A percentile compares a stretch with the other conserved stretches of the same genome.
Conservation (phyloP, 495 filamentous ascomycete genomes). For the Wilcoxina mikolae region DNA sequence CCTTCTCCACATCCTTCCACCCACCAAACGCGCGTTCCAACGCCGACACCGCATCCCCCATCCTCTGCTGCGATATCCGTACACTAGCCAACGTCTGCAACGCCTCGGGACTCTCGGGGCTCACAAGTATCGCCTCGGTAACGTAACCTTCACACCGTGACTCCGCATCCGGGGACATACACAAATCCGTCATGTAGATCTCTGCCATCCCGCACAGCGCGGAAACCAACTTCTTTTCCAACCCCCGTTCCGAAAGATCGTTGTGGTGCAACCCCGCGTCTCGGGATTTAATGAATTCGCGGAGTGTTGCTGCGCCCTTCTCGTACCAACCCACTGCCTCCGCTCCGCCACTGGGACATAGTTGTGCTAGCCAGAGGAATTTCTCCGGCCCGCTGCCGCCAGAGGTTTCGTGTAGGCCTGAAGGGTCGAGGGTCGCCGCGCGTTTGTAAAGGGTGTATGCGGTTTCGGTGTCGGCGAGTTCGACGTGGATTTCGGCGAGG, state of each 20-base stretch:
- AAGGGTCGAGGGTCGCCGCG: slow-evolving; percentile 58
- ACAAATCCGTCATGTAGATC: slow-evolving; percentile 96
- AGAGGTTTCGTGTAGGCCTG: slow-evolving; percentile 40
- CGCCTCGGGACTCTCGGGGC: slow-evolving; percentile 60
- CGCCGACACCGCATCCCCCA: slow-evolving; percentile 64
- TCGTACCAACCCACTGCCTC: slow-evolving; percentile 83
- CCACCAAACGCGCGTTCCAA: slow-evolving; percentile 57
- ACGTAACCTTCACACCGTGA: slow-evolving; percentile 66
- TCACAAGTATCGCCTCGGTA: slow-evolving; percentile 67
- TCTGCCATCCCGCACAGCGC: slow-evolving; percentile 82
- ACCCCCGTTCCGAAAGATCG: slow-evolving; percentile 39
- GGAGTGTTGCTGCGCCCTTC: slow-evolving; percentile 56
- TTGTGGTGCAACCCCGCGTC: background rate
- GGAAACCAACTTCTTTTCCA: slow-evolving; percentile 57
- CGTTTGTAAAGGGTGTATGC: slow-evolving; percentile 53
- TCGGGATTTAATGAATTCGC: slow-evolving; percentile 17
- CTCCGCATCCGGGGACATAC: slow-evolving; percentile 84
- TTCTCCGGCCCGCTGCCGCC: slow-evolving; percentile 75
- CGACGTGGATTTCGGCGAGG: slow-evolving; percentile 71
- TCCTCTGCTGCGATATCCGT: slow-evolving; percentile 67
- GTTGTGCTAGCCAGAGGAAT: slow-evolving; percentile 88
- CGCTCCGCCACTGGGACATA: slow-evolving; percentile 70
- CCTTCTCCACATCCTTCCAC: slow-evolving; percentile 62
- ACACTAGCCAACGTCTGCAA: slow-evolving; percentile 89
- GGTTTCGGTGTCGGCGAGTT: slow-evolving; percentile 60